phyloP scores from a whole-genome alignment of 2,329 filamentous ascomycete species.

The Lasiodiplodia sp. region DNA sequence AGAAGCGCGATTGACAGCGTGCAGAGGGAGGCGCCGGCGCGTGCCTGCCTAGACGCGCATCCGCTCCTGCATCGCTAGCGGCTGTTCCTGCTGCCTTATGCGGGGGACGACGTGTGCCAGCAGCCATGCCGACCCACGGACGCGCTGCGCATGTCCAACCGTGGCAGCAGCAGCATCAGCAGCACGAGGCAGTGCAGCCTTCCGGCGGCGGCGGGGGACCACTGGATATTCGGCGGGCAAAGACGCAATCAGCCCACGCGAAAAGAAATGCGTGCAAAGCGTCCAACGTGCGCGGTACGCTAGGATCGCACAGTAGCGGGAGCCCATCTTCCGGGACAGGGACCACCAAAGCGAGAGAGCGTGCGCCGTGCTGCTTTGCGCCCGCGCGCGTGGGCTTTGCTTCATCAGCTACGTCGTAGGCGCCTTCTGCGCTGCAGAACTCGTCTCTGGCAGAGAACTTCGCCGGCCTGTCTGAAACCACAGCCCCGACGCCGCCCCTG shows the following conservation, averaged over 20 bases:
- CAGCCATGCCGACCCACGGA: neutral
- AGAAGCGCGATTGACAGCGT: neutral
- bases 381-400: neutral
- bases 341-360: neutral
- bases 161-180: neutral
- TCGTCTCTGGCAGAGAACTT: constrained; percentile 13
- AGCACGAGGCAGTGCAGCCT: neutral
- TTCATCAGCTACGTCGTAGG: neutral
- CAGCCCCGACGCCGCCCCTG: constrained; percentile 13
- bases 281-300: constrained; percentile 17
- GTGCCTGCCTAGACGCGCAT: constrained; percentile 17
- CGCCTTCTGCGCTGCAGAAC: constrained; percentile 10
- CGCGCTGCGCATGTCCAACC: constrained; percentile 5
- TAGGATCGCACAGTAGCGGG: constrained; percentile 12
- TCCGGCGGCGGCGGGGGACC: neutral
- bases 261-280: constrained; percentile 19
- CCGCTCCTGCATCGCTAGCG: constrained; percentile 25
- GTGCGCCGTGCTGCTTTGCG: neutral
- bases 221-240: neutral
- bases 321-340: constrained; percentile 11
- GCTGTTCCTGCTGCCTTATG: constrained; percentile 24
- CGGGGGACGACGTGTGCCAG: constrained; percentile 20
- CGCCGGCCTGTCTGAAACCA: constrained; percentile 15
- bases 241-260: constrained; percentile 22
- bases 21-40: constrained; percentile 16